Evolutionary conservation across 2,329 filamentous ascomycete species (phyloP).

Genomic region (Capronia coronata): DNA sequence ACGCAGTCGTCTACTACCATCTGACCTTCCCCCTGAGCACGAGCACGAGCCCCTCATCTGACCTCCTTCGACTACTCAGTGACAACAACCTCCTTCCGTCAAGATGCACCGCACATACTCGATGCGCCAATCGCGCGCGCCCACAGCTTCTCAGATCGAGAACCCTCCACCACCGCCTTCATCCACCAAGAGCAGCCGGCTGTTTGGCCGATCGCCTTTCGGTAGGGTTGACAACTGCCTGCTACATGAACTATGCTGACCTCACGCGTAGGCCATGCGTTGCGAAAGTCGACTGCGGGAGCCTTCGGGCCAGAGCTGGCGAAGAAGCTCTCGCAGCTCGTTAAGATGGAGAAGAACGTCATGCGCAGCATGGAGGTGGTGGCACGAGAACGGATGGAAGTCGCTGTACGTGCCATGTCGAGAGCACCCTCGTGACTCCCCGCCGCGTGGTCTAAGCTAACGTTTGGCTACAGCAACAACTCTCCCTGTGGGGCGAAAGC

Average conservation of each 20-base stretch:
- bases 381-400: slow-evolving; percentile 94
- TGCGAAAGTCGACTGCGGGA: slow-evolving; percentile 47
- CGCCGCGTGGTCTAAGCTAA: background rate
- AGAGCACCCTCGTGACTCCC: background rate
- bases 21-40: slow-evolving; percentile 5
- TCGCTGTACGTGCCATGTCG: slow-evolving; percentile 63
- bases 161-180: slow-evolving; percentile 90
- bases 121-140: slow-evolving; percentile 94
- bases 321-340: slow-evolving; percentile 94
- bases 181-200: slow-evolving; percentile 79
- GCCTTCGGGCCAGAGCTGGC: slow-evolving; percentile 72
- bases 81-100: slow-evolving; percentile 11
- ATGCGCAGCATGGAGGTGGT: slow-evolving; percentile 98
- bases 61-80: background rate
- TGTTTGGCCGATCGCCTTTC: slow-evolving; percentile 80
- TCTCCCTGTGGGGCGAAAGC: slow-evolving; percentile 92
- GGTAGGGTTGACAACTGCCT: slow-evolving; percentile 52
- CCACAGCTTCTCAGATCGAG: slow-evolving; percentile 84
- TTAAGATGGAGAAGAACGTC: slow-evolving; percentile 99
- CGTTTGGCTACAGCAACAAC: slow-evolving; percentile 68
- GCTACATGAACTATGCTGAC: slow-evolving; percentile 12
- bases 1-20: background rate
- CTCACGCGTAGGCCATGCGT: slow-evolving; percentile 52
- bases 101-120: slow-evolving; percentile 97
- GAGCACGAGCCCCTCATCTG: slow-evolving; percentile 4